These are phyloP conservation scores for Pseudocercospora pini-densiflorae DNA, from an alignment of 2,329 filamentous ascomycete species.

Conservation along the genomic window DNA sequence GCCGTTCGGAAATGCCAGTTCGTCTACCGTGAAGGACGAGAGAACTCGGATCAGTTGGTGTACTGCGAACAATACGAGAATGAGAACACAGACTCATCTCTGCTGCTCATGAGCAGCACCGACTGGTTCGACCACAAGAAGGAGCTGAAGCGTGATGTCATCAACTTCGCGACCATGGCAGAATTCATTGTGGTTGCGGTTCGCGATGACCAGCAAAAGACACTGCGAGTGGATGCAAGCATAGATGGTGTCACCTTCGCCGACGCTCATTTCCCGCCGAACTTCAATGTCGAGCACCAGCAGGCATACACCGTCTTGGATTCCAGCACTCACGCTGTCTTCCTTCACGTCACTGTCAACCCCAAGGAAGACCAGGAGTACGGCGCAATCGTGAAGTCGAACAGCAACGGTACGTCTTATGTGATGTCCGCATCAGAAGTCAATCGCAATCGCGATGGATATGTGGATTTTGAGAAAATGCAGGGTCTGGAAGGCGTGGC, in stretches of 20 bases:
- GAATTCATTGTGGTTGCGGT: slow-evolving; percentile 94
- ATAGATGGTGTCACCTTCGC: slow-evolving; percentile 85
- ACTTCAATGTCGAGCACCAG: slow-evolving; percentile 78
- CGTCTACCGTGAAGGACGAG: slow-evolving; percentile 66
- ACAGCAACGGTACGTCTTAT: slow-evolving; percentile 96
- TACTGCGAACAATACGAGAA: slow-evolving; percentile 68
- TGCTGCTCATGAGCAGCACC: slow-evolving; percentile 75
- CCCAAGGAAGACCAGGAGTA: slow-evolving; percentile 67
- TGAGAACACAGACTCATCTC: slow-evolving; percentile 53
- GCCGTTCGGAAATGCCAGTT: slow-evolving; percentile 87
- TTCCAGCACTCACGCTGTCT: slow-evolving; percentile 91
- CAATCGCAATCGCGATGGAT: slow-evolving; percentile 77
- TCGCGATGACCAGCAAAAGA: slow-evolving; percentile 66
- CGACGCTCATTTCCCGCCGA: slow-evolving; percentile 80
- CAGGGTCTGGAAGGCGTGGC: slow-evolving; percentile 87
- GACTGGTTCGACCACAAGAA: slow-evolving; percentile 75
- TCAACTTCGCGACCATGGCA: slow-evolving; percentile 90
- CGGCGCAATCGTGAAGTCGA: slow-evolving; percentile 94
- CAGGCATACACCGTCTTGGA: slow-evolving; percentile 91
- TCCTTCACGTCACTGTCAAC: slow-evolving; percentile 87
- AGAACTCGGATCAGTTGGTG: slow-evolving; percentile 66
- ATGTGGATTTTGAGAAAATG: slow-evolving; percentile 97
- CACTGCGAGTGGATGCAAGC: slow-evolving; percentile 78
- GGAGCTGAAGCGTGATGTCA: slow-evolving; percentile 70
- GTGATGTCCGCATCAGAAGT: slow-evolving; percentile 80